Percentiles rank a stretch among this genome's conserved stretches.
These are phyloP conservation scores for Paecilomyces sp. DNA, from an alignment of 2,329 filamentous ascomycete genomes.

Conservation along the genomic window DNA sequence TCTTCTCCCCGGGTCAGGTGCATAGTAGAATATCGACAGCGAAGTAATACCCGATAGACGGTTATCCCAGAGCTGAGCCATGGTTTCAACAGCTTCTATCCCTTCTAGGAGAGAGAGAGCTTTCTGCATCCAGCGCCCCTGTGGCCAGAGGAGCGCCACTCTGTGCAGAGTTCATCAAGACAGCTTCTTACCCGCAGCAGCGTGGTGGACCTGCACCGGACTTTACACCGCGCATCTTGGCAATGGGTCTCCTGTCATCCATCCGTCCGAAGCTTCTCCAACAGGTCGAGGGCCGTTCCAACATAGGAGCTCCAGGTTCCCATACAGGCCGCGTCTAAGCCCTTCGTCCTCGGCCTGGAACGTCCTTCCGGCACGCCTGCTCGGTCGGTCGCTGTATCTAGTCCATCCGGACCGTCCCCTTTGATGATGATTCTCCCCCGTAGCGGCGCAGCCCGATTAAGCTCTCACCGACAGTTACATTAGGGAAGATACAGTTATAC, in stretches of 20 bases:
- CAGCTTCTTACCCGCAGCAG: not conserved
- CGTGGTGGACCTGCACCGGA: not conserved
- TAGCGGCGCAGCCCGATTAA: not conserved
- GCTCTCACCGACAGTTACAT: not conserved
- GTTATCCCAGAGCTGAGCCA: not conserved
- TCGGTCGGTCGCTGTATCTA: not conserved
- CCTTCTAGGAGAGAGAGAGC: not conserved
- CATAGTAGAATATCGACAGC: not conserved
- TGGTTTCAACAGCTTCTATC: not conserved
- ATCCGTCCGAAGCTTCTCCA: not conserved
- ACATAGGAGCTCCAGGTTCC: not conserved
- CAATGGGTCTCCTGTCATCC: not conserved
- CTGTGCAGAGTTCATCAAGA: not conserved
- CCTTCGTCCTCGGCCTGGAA: not conserved
- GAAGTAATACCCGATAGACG: too few species aligned
- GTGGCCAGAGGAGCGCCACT: not conserved
- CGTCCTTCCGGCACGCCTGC: not conserved
- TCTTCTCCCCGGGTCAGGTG: not conserved
- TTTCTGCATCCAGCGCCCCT: not conserved
- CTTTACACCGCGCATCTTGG: not conserved
- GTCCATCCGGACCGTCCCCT: not conserved
- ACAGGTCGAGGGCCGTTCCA: not conserved
- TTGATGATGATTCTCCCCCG: not conserved
- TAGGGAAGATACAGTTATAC: not conserved
- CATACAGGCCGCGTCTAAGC: not conserved